These are phyloP conservation scores for Macrophomina phaseolina DNA, from an alignment of 2,329 filamentous ascomycete species.

Conservation along the genomic window DNA sequence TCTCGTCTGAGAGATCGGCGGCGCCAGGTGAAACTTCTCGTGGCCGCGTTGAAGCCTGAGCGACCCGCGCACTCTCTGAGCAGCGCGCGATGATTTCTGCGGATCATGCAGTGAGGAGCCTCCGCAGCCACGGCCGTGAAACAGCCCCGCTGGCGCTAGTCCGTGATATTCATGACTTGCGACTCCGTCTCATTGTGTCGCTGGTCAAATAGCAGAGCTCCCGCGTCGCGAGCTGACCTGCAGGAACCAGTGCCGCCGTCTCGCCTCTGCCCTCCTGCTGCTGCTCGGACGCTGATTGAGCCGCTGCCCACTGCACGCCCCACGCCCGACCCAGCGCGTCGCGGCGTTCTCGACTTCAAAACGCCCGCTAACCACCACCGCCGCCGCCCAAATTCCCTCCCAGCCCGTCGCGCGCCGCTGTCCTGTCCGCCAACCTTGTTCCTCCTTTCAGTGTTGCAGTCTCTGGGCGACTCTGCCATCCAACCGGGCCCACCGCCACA, in stretches of 20 bases:
- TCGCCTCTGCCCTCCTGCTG: background rate
- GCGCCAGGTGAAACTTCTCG: constrained; percentile 25
- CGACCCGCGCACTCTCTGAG: constrained; percentile 20
- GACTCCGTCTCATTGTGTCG: constrained; percentile 21
- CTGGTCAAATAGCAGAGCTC: constrained; percentile 24
- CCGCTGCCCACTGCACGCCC: constrained; percentile 17
- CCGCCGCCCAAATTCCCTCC: constrained; percentile 15
- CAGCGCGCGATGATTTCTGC: constrained; percentile 23
- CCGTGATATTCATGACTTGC: constrained; percentile 26
- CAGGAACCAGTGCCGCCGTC: constrained; percentile 14
- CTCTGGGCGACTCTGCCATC: constrained; percentile 9
- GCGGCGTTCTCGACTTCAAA: constrained; percentile 23
- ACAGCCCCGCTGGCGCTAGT: constrained; percentile 27
- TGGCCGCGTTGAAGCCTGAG: constrained; percentile 22
- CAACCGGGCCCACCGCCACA: constrained; percentile 18
- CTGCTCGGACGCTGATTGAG: constrained; percentile 21
- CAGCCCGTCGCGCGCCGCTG: constrained; percentile 15
- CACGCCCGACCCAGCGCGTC: constrained; percentile 19
- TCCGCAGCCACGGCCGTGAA: constrained; percentile 26
- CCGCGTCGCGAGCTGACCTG: constrained; percentile 5
- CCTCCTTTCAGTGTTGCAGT: background rate
- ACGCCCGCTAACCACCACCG: constrained; percentile 23
- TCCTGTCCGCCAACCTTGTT: constrained; percentile 1
- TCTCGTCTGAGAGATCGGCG: constrained; percentile 19
- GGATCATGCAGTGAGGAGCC: constrained; percentile 26